These are phyloP conservation scores for Rhodotorula kratochvilovae DNA, from an alignment of 768 basidiomycete genomes.

Conservation along the genomic window DNA sequence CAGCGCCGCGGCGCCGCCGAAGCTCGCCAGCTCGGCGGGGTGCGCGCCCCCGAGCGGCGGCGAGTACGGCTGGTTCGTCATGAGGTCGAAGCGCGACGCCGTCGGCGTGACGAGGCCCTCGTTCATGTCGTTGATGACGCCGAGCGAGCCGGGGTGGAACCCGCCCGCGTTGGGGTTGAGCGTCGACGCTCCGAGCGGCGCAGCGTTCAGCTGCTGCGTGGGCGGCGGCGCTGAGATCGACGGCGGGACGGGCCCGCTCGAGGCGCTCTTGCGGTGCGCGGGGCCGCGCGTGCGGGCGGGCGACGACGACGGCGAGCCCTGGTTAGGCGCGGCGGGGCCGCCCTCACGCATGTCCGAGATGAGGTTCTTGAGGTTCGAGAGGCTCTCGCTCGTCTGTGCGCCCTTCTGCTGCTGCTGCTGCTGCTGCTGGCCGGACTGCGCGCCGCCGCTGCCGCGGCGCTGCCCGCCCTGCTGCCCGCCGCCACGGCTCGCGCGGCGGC, in stretches of 20 bases:
- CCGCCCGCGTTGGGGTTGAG: constrained; percentile 59
- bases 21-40: background rate
- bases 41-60: constrained; percentile 53
- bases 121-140: constrained; percentile 51
- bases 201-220: constrained; percentile 42
- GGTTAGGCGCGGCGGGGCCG: too few species aligned
- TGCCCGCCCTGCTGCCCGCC: background rate
- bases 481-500: constrained; percentile 8
- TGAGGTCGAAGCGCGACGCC: constrained; percentile 40
- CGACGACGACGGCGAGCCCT: background rate
- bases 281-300: background rate
- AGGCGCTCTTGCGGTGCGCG: constrained; percentile 17
- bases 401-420: background rate
- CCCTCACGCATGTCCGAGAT: constrained; percentile 20
- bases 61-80: constrained; percentile 31
- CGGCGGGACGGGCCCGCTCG: background rate
- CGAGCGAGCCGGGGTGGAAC: constrained; percentile 55
- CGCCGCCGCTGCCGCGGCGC: background rate
- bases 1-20: background rate
- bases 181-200: constrained; percentile 45
- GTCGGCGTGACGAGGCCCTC: constrained; percentile 43
- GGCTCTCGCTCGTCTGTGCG: background rate
- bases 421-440: background rate
- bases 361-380: constrained; percentile 35
- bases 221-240: constrained; percentile 50